Evolutionary conservation across 106 monocot genomes (phyloP).

Genomic region (Apostasia shenzhenica): DNA sequence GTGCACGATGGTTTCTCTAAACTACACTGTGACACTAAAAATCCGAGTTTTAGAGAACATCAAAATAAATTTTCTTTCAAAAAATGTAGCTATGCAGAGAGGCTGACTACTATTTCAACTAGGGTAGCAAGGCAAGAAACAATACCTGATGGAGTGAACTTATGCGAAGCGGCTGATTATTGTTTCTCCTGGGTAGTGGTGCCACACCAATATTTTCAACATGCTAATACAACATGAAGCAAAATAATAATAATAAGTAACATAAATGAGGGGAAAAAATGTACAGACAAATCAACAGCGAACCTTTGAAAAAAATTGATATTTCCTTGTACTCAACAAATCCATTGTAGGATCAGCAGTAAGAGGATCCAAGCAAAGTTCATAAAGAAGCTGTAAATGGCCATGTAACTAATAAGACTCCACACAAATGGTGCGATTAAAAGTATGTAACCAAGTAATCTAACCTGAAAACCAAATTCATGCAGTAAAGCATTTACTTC

Average conservation of each 20-base stretch:
- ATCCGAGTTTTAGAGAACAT: too few species aligned
- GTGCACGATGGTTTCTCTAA: too few species aligned
- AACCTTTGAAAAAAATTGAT: slow-evolving; percentile 86
- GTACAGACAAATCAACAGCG: background rate
- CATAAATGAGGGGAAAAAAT: background rate
- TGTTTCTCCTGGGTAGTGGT: slow-evolving; percentile 76
- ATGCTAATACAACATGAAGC: slow-evolving; percentile 40
- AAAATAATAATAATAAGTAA: slow-evolving; percentile 6
- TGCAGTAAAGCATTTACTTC: slow-evolving; percentile 71
- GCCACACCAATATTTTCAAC: slow-evolving; percentile 46
- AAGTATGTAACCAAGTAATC: background rate
- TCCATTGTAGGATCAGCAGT: slow-evolving; percentile 70
- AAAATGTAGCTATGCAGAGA: too few species aligned
- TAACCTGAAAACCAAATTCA: slow-evolving; percentile 93
- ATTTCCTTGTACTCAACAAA: slow-evolving; percentile 69
- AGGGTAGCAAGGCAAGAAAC: too few species aligned
- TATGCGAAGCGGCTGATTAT: slow-evolving; percentile 70
- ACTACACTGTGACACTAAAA: too few species aligned
- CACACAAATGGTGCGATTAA: background rate
- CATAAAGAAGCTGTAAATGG: slow-evolving; percentile 73
- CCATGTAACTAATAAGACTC: background rate
- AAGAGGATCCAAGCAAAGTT: slow-evolving; percentile 73
- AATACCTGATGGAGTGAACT: slow-evolving; percentile 92
- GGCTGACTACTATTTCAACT: too few species aligned
- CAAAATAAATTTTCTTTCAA: too few species aligned